Evolutionary conservation across 129 eudicot species (phyloP).

Genomic region (Escallonia herrerae): DNA sequence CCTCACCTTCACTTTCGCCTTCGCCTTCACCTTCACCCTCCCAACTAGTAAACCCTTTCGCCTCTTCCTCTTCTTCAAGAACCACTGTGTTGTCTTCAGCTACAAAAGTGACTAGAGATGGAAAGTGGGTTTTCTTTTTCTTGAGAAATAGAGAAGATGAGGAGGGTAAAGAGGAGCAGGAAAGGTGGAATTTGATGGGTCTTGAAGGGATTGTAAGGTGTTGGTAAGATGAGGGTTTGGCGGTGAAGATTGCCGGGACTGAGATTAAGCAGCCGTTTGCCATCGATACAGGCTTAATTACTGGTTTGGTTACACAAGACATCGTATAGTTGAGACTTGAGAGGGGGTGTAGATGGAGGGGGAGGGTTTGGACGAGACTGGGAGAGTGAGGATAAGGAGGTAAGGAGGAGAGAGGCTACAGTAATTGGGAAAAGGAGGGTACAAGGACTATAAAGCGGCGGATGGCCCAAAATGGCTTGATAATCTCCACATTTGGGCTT

Average conservation of each 20-base stretch:
- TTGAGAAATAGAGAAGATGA: slow-evolving; percentile 20
- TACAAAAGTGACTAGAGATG: slow-evolving; percentile 20
- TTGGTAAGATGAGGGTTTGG: slow-evolving; percentile 6
- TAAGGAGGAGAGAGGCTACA: slow-evolving; percentile 1
- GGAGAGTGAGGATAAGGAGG: neutral
- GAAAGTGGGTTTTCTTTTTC: slow-evolving; percentile 20
- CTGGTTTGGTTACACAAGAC: slow-evolving; percentile 17
- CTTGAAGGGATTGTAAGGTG: slow-evolving; percentile 33
- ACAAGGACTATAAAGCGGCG: slow-evolving; percentile 2
- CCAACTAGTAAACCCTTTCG: slow-evolving; percentile 9
- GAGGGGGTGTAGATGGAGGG: neutral
- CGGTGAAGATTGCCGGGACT: slow-evolving; percentile 15
- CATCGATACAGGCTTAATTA: slow-evolving; percentile 20
- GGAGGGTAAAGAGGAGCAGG: slow-evolving; percentile 18
- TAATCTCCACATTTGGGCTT: no score
- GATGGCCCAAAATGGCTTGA: slow-evolving; percentile 4
- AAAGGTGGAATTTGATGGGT: slow-evolving; percentile 36
- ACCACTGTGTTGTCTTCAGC: slow-evolving; percentile 45
- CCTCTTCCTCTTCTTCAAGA: slow-evolving; percentile 36
- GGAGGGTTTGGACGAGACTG: neutral
- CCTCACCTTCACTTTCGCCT: slow-evolving; percentile 16
- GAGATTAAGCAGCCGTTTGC: slow-evolving; percentile 25
- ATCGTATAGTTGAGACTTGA: neutral
- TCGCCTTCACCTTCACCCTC: slow-evolving; percentile 10
- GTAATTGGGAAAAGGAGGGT: slow-evolving; percentile 4